phyloP scores from a whole-genome alignment of 1,139 yeast species.

The Protomyces lactucae-debilis region DNA sequence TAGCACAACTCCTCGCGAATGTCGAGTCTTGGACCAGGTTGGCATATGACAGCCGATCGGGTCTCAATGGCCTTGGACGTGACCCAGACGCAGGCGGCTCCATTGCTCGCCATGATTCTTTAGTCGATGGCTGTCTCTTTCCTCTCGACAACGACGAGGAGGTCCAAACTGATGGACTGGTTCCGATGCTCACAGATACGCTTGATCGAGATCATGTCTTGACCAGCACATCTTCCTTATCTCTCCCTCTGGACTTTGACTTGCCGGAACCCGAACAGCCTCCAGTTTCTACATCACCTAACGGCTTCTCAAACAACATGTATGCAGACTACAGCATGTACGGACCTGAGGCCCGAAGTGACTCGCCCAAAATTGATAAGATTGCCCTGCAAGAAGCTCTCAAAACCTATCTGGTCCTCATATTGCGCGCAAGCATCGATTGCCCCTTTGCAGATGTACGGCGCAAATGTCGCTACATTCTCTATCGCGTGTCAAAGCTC shows the following conservation, averaged over 20 bases:
- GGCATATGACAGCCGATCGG: constrained; percentile 2
- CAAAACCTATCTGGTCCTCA: constrained; percentile 14
- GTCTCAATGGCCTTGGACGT: not conserved
- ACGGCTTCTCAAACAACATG: too few relatives aligned
- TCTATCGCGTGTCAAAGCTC: constrained; percentile 12
- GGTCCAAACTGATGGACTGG: not conserved
- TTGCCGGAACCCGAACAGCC: not conserved
- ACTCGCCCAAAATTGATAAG: not conserved
- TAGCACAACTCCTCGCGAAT: constrained; percentile 3
- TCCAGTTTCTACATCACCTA: not conserved
- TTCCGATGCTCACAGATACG: not conserved
- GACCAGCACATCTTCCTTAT: not conserved
- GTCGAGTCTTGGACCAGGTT: constrained; percentile 12
- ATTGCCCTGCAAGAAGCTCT: constrained; percentile 1
- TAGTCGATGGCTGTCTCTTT: not conserved
- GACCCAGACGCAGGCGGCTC: not conserved
- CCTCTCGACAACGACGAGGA: constrained; percentile 14
- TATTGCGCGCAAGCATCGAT: constrained; percentile 25
- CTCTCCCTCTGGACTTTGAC: not conserved
- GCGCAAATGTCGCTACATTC: constrained; percentile 9
- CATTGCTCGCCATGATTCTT: not conserved
- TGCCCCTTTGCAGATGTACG: constrained; percentile 29
- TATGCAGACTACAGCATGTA: constrained; percentile 24
- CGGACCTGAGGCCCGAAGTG: not conserved
- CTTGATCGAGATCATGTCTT: not conserved